phyloP scores from a whole-genome alignment of 768 basidiomycete species.

The Leccinum rimulosum region DNA sequence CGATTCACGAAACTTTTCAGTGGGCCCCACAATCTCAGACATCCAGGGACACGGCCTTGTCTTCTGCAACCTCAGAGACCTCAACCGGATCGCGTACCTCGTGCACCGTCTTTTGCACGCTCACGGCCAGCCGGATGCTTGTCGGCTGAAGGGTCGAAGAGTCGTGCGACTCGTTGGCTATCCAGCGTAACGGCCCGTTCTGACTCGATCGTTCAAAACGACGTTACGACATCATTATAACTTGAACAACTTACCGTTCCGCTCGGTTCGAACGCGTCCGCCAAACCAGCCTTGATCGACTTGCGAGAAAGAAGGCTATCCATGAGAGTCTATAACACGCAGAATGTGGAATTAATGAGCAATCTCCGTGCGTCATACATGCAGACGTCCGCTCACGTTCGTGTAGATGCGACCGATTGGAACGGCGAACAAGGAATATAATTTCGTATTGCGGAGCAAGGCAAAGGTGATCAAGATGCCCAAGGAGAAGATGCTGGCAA shows the following conservation, averaged over 20 bases:
- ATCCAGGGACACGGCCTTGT: conserved; percentile 1
- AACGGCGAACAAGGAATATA: neutral
- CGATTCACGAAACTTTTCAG: neutral
- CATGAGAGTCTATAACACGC: conserved; percentile 8
- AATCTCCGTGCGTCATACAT: too few relatives aligned
- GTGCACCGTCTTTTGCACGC: neutral
- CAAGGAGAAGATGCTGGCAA: neutral
- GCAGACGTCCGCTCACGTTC: neutral
- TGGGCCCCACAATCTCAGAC: neutral
- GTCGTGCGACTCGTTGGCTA: neutral
- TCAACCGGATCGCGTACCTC: neutral
- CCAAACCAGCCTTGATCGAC: neutral
- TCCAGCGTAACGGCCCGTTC: conserved; percentile 3
- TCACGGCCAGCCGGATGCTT: conserved; percentile 1
- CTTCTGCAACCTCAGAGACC: neutral
- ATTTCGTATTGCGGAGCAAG: neutral
- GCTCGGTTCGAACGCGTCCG: neutral
- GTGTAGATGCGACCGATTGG: neutral
- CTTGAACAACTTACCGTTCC: neutral
- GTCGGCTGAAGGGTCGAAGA: neutral
- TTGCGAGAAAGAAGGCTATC: conserved; percentile 11
- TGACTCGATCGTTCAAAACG: neutral
- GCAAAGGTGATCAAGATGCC: neutral
- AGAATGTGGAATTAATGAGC: neutral
- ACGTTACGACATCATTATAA: neutral